A percentile compares a stretch with the other conserved stretches of the same genome.
phyloP scores from a whole-genome alignment of 208 protist species.

The Leishmania mexicana region DNA sequence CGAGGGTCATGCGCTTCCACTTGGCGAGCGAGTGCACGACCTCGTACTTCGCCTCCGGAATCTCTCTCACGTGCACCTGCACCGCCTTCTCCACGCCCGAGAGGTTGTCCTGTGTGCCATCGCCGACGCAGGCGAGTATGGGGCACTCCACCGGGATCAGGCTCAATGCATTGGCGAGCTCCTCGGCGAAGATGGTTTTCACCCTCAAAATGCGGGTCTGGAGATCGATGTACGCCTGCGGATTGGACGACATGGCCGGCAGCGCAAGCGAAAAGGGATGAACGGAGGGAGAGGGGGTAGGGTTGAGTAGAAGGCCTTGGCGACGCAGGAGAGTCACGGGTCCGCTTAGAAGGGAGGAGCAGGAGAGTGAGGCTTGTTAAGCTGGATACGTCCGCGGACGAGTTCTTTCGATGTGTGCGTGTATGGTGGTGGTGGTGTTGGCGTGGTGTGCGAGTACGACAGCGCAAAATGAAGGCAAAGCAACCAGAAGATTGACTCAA shows the following conservation, averaged over 20 bases:
- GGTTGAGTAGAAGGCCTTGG: neutral
- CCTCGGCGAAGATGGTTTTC: slow-evolving; percentile 73
- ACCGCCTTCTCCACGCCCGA: slow-evolving; percentile 89
- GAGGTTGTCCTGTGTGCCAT: slow-evolving; percentile 92
- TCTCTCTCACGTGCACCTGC: slow-evolving; percentile 78
- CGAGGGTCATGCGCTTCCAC: slow-evolving; percentile 91
- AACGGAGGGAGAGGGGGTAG: neutral
- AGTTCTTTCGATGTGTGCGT: neutral
- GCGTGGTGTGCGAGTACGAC: neutral
- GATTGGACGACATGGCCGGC: slow-evolving; percentile 36
- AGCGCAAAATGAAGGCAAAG: neutral
- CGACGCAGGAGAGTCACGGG: neutral
- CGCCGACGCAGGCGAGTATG: slow-evolving; percentile 77
- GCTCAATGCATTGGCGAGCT: slow-evolving; percentile 68
- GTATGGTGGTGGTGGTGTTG: neutral
- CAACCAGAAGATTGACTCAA: neutral
- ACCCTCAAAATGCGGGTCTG: slow-evolving; percentile 74
- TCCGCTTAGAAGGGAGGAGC: neutral
- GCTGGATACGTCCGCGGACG: neutral
- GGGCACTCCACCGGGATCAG: slow-evolving; percentile 82
- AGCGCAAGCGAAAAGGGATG: neutral
- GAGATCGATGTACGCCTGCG: slow-evolving; percentile 54
- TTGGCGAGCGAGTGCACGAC: slow-evolving; percentile 94
- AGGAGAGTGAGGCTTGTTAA: neutral
- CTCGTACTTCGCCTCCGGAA: slow-evolving; percentile 78